A percentile compares a stretch with the other conserved stretches of the same genome.
Conservation (phyloP, 2,329 filamentous ascomycete species). For the Dothidotthia symphoricarpi region DNA sequence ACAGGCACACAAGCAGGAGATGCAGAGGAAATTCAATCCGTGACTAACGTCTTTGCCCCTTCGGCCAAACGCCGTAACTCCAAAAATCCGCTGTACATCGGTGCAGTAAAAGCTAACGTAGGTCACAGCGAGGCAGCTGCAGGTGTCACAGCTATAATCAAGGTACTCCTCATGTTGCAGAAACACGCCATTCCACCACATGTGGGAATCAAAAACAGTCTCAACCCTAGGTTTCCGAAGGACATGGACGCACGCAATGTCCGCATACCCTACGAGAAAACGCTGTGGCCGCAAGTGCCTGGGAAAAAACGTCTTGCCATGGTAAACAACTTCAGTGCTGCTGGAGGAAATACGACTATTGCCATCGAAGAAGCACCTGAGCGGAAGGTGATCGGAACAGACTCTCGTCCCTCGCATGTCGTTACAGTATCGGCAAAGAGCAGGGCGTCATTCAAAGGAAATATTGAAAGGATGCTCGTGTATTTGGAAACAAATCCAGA, state of each 20-base stretch:
- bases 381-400: not conserved
- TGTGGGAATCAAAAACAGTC: too few relatives aligned
- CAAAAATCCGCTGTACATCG: slow-evolving; percentile 18
- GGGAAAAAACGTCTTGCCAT: too few relatives aligned
- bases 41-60: slow-evolving; percentile 11
- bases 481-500: slow-evolving; percentile 11
- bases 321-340: slow-evolving; percentile 49
- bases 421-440: slow-evolving; percentile 22
- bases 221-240: not conserved
- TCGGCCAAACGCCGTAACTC: slow-evolving; percentile 1
- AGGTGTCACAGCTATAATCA: slow-evolving; percentile 31
- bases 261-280: slow-evolving; percentile 7
- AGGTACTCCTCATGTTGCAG: slow-evolving; percentile 31
- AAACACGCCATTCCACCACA: slow-evolving; percentile 20
- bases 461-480: slow-evolving; percentile 8
- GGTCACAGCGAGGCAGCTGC: slow-evolving; percentile 37
- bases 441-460: slow-evolving; percentile 9
- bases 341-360: slow-evolving; percentile 59
- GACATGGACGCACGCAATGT: slow-evolving; percentile 33
- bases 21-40: slow-evolving; percentile 17
- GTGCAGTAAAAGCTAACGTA: slow-evolving; percentile 32
- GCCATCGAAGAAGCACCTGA: slow-evolving; percentile 16
- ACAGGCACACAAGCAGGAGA: slow-evolving; percentile 35
- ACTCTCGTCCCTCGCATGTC: slow-evolving; percentile 15
- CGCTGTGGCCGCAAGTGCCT: too few relatives aligned